Base-by-base conservation (phyloP, 148 eudicot genomes). In the Spergularia marina region DNA sequence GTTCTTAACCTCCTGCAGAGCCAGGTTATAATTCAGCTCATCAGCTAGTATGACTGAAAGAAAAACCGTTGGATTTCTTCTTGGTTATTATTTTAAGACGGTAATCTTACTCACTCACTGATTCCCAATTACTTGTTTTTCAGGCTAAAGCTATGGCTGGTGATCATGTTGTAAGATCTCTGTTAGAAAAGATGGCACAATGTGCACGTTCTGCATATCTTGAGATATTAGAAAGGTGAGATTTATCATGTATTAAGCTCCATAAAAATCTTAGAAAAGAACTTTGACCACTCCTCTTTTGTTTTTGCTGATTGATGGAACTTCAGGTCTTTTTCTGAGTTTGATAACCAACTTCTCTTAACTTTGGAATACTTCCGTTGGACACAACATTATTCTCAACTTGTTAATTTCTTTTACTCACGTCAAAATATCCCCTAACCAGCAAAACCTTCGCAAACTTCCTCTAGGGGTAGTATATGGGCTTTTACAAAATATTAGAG, bases 91-190 rank as follows among this genome's bases (percentile, higher is more conserved):
- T 70, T 70, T 70, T 25, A 25, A 58, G 25, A 53, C 16, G 2
- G 34, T 44, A 21, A 44, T 23, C n/a, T 39, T 40, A 13, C 34
- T 59, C 16, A 10, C 51, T 47, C 36, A 16, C 52, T 70, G 56
- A 25, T 53, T 68, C 30, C 53, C 55, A 39, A 70, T 62, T 13
- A 25, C 62, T 58, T 73, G 60, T 6, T 68, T 62, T 85, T 41
- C 80, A 95, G 98, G 94, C 97, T 63, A 95, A 92, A 87, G 92
- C 91, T 86, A 87, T 94, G 96, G 91, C 90, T 77, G 95, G 95
- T 82, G 97, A 94, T 83, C 96, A 90, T 80, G 87, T 85, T 66
- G 96, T 92, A 80, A 87, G 98, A 82, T 92, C 97, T 49, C 79
- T 94, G 83, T 83, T 94, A 72, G 98, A 94, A 80, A 89, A 90